These are phyloP conservation scores for Chimonanthus salicifolius DNA, from an alignment of 164 flowering plant genomes.

Conservation along the genomic window DNA sequence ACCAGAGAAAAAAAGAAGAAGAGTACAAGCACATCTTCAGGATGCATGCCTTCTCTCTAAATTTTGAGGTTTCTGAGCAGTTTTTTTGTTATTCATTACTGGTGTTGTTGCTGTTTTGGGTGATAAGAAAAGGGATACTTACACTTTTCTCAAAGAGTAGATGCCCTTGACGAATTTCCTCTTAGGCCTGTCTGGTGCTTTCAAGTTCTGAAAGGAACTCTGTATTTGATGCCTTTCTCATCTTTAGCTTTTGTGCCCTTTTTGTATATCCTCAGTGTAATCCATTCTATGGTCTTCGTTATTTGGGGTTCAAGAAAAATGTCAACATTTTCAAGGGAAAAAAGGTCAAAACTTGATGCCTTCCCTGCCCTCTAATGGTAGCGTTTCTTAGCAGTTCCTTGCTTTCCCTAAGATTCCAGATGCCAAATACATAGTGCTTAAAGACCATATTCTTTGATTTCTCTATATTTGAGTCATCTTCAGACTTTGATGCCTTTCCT, in stretches of 20 bases:
- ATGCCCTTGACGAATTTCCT: neutral
- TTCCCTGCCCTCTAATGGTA: neutral
- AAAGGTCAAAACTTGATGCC: neutral
- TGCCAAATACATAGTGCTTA: neutral
- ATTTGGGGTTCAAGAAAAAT: constrained; percentile 3
- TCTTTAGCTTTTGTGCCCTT: neutral
- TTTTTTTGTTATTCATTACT: no score
- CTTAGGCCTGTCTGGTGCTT: neutral
- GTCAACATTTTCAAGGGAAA: neutral
- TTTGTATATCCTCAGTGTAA: neutral
- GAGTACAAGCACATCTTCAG: neutral
- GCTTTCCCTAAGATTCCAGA: neutral
- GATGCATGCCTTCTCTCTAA: neutral
- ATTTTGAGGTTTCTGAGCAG: neutral
- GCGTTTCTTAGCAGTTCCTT: neutral
- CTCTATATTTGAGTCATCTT: neutral
- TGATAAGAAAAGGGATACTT: no score
- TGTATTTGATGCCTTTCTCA: neutral
- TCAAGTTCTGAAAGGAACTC: neutral
- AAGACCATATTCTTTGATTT: neutral
- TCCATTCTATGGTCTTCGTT: neutral
- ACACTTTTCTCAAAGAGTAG: neutral
- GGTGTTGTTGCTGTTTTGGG: no score
- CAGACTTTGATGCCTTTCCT: constrained; percentile 10
- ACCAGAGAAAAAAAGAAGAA: no score